Evolutionary conservation across 805 yeast genomes (phyloP), one percentile per base, ranked within the genome.

Genomic region (Yarrowia osloensis): DNA sequence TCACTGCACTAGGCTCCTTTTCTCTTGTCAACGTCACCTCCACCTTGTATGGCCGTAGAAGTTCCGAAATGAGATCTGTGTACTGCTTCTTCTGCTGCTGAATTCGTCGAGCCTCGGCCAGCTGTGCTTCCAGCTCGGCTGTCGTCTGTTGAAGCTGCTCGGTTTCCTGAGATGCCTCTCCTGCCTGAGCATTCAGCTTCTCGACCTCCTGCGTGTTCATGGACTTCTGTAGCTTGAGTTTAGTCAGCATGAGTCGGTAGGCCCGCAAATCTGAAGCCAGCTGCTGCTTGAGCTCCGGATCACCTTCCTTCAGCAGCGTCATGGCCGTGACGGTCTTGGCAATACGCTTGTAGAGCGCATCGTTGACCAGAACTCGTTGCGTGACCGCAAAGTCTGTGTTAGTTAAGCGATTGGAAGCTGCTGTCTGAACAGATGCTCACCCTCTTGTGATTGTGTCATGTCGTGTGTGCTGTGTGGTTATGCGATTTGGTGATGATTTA

Each of bases 351-450:
- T 57, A 57, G 5, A 39, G 49, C 26, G 49, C 37, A 37, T 57
- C 63, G 37, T 28, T 57, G 49, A 57, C 42, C 15, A 57, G 26
- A 1, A 57, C 63, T 15, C 63, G 33, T 13, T 39, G 47, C n/a
- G 47, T 57, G n/a, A 57, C 63, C 63, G 63, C 47, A 19, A 8
- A 11, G 22, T 57, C 63, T 57, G 63, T 39, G 63, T 57, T 57
- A 57, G 54, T 9, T 19, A 29, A 15, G 11, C 2, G 2, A 2
- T 19, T 4, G 12, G n/a, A 9, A 12, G 12, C 17, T 8, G 31
- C 17, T 22, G 21, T 22, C 33, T 15, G 19, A 3, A 11, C 22
- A 4, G 9, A 29, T 29, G 40, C 63, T 57, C 49, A 57, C 47
- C 49, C 37, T 39, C 49, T n/a, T 57, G 47, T 19, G 63, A 57